Evolutionary conservation across 2,329 filamentous ascomycete species (phyloP), one percentile per base, ranked within the genome.

Genomic region (Lasiodiplodia sp.): DNA sequence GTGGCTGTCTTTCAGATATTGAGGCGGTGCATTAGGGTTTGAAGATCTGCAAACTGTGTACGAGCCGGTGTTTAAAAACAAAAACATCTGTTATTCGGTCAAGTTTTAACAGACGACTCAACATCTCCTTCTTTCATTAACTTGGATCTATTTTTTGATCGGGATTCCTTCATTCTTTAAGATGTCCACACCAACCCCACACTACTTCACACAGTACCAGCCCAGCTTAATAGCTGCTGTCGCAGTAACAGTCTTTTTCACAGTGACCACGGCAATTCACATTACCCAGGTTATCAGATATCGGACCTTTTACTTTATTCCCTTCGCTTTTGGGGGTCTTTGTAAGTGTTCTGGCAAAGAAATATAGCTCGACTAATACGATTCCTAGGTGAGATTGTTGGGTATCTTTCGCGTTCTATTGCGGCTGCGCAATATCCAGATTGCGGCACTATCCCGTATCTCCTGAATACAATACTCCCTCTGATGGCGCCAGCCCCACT

Each of bases 241-340:
- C 21, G 75, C 84, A 5, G 86, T 77, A 69, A 65, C 71, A 60
- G 63, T 78, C 25, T 69, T 75, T 37, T 78, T 78, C 71, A 60
- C 69, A 25, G 8, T 73, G 8, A 56, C 70, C n/a, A 77, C 82
- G 0, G 28, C 73, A 1, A 57, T 78, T 0, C 84, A 86, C 68
- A 58, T 73, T 21, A 78, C 73, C 44, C 78, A 81, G 49, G 70
- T 85, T 25, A 28, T 81, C 31, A 73, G 72, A 18, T 77, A 77
- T 2, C 76, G 79, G 40, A 82, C 82, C 1, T 86, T 82, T 82
- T 87, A 84, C 73, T 83, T 86, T 71, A 82, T 84, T 2, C 82
- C 86, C 0, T 83, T 87, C 56, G 71, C 83, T 4, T 74, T 87
- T n/a, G 85, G 85, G 23, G 82, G 83, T 21, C 65, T 82, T n/a